Base-by-base conservation (phyloP, 805 yeast genomes). In the Saturnispora diversa region DNA sequence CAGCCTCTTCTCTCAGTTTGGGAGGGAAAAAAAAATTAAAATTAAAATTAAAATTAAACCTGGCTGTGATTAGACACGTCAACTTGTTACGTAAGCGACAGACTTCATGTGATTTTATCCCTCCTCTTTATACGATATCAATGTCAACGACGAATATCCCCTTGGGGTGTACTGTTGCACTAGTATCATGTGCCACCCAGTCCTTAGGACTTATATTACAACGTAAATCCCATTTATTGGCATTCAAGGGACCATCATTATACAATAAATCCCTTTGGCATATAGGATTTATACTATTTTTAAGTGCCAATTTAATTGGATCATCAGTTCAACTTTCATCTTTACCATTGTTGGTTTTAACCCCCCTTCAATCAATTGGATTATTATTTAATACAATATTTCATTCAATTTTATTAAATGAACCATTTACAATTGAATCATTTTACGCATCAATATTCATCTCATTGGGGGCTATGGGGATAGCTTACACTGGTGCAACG, bases 331-430 rank as follows among this genome's bases (percentile, higher is more conserved):
- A 87, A 60, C 76, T 87, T 28, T 75, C 92, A 1, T 81, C 95
- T 2, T 64, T 86, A 31, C 96, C 96, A 1, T 64, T 87, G 44
- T 80, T 85, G 32, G 70, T 87, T 2, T 59, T 86, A 43, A 78
- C 87, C 19, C 95, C 95, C 0, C 62, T 86, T 40, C 95, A 86
- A 56, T 85, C 94, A 20, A 75, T 80, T 19, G 95, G 95, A 0
- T 67, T 87, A n/a, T 87, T 86, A 2, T 86, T 87, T 67, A 87
- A 87, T 59, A 75, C 92, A 0, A 58, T 84, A 2, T 74, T 85
- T 52, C 84, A 92, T 31, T 57, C 81, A 15, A 42, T 84, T 9
- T 59, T 86, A 11, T 70, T 86, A 11, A 66, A 77, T 24, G 96
- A 86, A 53, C 65, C 67, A 1, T 83, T 84, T 56, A 78, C 88